These are phyloP conservation scores for Albizia julibrissin DNA, from an alignment of 306 rosid genomes.

Conservation along the genomic window DNA sequence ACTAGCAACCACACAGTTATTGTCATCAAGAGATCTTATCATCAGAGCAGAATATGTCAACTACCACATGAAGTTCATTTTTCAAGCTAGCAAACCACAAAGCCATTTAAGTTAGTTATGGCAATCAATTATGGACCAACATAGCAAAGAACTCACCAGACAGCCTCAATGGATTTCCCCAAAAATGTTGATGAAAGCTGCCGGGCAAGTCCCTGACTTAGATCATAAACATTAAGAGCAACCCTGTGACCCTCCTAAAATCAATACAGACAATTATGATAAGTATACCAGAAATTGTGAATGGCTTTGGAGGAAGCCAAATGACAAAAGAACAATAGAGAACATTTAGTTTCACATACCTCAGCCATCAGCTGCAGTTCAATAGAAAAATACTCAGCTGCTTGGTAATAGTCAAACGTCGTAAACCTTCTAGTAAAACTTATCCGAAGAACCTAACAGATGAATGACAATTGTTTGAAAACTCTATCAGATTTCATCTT, in stretches of 20 bases:
- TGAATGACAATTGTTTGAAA: neutral
- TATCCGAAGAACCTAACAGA: constrained; percentile 22
- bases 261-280: neutral
- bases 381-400: neutral
- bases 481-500: neutral
- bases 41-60: neutral
- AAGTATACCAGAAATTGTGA: neutral
- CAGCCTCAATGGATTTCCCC: constrained; percentile 90
- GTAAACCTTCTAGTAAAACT: constrained; percentile 4
- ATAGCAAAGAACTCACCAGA: constrained; percentile 68
- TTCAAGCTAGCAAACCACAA: neutral
- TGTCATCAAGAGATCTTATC: neutral
- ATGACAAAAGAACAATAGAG: constrained; percentile 3
- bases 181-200: constrained; percentile 78
- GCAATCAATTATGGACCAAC: neutral
- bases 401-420: neutral
- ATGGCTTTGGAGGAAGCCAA: neutral
- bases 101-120: neutral
- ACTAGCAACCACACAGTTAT: neutral
- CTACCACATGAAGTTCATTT: neutral
- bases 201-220: constrained; percentile 93
- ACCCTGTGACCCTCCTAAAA: constrained; percentile 89
- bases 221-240: constrained; percentile 72
- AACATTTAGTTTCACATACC: constrained; percentile 45
- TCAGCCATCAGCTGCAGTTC: constrained; percentile 59